Base-by-base conservation (phyloP, 2,329 filamentous ascomycete genomes). In the Alternaria triticimaculans region DNA sequence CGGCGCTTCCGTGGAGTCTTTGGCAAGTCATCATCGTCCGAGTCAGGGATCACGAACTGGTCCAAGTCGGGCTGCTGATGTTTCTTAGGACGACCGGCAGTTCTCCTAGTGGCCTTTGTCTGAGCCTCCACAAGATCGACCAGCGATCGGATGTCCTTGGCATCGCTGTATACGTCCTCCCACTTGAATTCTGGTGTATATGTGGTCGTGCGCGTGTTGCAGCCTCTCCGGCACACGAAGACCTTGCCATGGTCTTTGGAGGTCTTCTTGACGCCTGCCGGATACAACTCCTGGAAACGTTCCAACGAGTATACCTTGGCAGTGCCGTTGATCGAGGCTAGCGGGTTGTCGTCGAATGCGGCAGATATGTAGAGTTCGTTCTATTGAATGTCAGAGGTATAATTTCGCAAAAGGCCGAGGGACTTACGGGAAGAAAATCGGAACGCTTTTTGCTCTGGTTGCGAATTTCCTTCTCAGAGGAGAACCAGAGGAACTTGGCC, bases 401-500 rank as follows among this genome's bases (percentile, higher is more conserved):
- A 54, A 21, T 21, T 43, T 25, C 21, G 9, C 9, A 25, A 23
- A 46, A 8, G 28, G 12, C 25, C 11, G 41, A 28, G 72, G 48
- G 21, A 25, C 82, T 62, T 82, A 92, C 89, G 75, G 88, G 88
- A 56, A 96, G 80, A 63, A 88, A 93, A 80, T 99, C 96, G 12
- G 84, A 86, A 74, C 93, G 86, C 82, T 96, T 97, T 81, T 92
- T 95, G 62, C 89, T 87, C 76, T 90, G 91, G 72, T 92, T 96
- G 26, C 90, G 88, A 64, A 97, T 93, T 81, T 98, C 95, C 74
- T 91, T 92, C 73, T 97, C 92, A 0, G 92, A 93, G 0, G 92
- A 94, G 77, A 99, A 97, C 96, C 96, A 99, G 86, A 97, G 90
- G 76, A 99, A 96, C 66, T 91, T 92, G 59, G 92, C 95, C 25